Percentiles rank a stretch among this genome's conserved stretches.
Conservation (phyloP, 495 filamentous ascomycete species). For the Podospora anserina region DNA sequence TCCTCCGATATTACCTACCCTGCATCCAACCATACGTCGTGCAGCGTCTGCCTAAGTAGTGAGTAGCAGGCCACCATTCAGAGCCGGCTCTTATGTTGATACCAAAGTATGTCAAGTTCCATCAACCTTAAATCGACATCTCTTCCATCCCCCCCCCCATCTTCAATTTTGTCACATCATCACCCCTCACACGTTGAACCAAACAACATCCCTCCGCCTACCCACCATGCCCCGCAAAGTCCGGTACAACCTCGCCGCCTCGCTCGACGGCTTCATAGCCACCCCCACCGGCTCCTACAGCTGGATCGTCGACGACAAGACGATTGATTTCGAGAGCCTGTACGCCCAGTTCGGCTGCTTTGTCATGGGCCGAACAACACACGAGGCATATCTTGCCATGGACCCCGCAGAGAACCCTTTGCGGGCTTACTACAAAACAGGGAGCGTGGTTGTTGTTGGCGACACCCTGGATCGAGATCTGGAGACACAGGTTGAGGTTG, state of each 20-base stretch:
- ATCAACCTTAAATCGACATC: too few relatives aligned
- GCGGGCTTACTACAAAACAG: not conserved
- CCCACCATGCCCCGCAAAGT: not conserved
- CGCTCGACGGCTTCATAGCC: conserved; percentile 23
- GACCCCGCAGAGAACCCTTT: not conserved
- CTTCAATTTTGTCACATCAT: not conserved
- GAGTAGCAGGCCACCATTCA: not conserved
- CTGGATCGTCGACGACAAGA: conserved; percentile 19
- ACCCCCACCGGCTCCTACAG: conserved; percentile 2
- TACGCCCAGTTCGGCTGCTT: not conserved
- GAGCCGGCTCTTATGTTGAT: not conserved
- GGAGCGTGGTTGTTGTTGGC: not conserved
- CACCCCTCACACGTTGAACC: not conserved
- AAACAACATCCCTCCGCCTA: too few relatives aligned
- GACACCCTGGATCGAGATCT: not conserved
- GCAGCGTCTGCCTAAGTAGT: not conserved
- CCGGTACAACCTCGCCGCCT: conserved; percentile 3
- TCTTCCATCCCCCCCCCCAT: not conserved
- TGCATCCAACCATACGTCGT: not conserved
- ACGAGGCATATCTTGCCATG: not conserved
- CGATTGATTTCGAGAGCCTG: conserved; percentile 16
- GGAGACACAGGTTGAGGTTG: not conserved
- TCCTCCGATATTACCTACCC: not conserved
- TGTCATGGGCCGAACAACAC: not conserved
- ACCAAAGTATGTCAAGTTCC: too few relatives aligned